Percentiles rank a stretch among this genome's conserved stretches.
These are phyloP conservation scores for Debaryomyces sp. DNA, from an alignment of 1,139 yeast genomes.

Conservation along the genomic window DNA sequence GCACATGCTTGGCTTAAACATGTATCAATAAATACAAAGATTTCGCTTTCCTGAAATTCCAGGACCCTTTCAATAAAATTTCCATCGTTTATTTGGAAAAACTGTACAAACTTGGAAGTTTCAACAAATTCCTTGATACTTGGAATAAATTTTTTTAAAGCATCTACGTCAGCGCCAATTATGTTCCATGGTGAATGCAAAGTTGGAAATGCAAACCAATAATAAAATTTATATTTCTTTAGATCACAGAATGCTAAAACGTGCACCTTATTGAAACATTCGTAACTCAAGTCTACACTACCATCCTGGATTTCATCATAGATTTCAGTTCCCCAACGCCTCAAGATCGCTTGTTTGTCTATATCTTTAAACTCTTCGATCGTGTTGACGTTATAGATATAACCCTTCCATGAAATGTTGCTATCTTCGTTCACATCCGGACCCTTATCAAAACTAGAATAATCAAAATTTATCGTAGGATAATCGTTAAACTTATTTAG, in stretches of 20 bases:
- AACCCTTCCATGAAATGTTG: slow-evolving; percentile 21
- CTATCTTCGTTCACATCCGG: slow-evolving; percentile 30
- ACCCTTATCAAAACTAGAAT: slow-evolving; percentile 42
- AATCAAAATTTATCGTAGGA: slow-evolving; percentile 42
- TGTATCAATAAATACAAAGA: slow-evolving; percentile 63
- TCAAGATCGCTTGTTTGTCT: slow-evolving; percentile 62
- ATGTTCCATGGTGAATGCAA: slow-evolving; percentile 50
- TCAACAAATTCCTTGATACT: slow-evolving; percentile 11
- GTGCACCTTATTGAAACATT: slow-evolving; percentile 44
- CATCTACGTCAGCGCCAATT: slow-evolving; percentile 6
- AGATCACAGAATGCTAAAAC: slow-evolving; percentile 81
- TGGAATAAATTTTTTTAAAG: neutral
- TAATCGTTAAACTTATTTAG: slow-evolving; percentile 45
- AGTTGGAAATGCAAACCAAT: slow-evolving; percentile 87
- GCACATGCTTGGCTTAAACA: slow-evolving; percentile 42
- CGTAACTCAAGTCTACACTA: slow-evolving; percentile 13
- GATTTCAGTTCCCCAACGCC: slow-evolving; percentile 42
- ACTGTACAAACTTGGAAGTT: slow-evolving; percentile 9
- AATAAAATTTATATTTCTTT: slow-evolving; percentile 82
- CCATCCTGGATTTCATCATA: slow-evolving; percentile 16
- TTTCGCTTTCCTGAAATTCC: neutral
- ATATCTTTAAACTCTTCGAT: slow-evolving; percentile 76
- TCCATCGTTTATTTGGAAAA: slow-evolving; percentile 14
- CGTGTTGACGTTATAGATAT: slow-evolving; percentile 70
- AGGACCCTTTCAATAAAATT: neutral